phyloP scores from a whole-genome alignment of 2,329 filamentous ascomycete species.

The Talaromyces sp. region DNA sequence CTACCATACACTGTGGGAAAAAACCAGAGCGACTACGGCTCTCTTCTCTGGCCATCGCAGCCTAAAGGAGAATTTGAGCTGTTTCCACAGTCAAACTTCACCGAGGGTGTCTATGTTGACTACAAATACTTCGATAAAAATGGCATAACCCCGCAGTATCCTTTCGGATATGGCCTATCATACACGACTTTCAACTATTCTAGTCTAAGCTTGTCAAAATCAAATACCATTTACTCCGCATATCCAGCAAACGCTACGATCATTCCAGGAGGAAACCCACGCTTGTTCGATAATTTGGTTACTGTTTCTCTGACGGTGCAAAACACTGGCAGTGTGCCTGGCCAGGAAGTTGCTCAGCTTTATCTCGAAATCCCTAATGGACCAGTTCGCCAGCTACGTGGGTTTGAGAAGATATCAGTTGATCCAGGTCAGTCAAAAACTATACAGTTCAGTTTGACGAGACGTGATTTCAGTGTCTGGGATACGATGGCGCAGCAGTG shows the following conservation, averaged over 20 bases:
- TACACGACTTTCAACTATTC: conserved; percentile 62
- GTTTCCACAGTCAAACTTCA: conserved; percentile 58
- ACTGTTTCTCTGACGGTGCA: conserved; percentile 61
- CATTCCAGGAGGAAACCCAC: conserved; percentile 48
- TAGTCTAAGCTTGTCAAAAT: conserved; percentile 54
- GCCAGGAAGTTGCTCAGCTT: conserved; percentile 65
- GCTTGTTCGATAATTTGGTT: conserved; percentile 48
- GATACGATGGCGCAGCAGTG: conserved; percentile 68
- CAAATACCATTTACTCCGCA: conserved; percentile 17
- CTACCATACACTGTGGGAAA: conserved; percentile 69
- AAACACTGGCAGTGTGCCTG: conserved; percentile 61
- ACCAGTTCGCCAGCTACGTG: conserved; percentile 50
- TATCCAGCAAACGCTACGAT: conserved; percentile 4
- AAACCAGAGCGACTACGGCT: conserved; percentile 55
- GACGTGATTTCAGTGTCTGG: conserved; percentile 78
- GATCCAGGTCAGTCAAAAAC: conserved; percentile 53
- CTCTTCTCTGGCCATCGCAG: conserved; percentile 66
- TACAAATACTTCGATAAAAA: conserved; percentile 74
- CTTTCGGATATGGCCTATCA: conserved; percentile 65
- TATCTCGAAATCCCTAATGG: conserved; percentile 24
- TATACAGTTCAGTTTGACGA: conserved; percentile 61
- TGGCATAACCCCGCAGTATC: conserved; percentile 59
- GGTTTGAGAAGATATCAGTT: conserved; percentile 53
- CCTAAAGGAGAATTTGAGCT: conserved; percentile 64
- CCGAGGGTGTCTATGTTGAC: conserved; percentile 73